Evolutionary conservation across 306 rosid species (phyloP).

Genomic region (Betula pendula): DNA sequence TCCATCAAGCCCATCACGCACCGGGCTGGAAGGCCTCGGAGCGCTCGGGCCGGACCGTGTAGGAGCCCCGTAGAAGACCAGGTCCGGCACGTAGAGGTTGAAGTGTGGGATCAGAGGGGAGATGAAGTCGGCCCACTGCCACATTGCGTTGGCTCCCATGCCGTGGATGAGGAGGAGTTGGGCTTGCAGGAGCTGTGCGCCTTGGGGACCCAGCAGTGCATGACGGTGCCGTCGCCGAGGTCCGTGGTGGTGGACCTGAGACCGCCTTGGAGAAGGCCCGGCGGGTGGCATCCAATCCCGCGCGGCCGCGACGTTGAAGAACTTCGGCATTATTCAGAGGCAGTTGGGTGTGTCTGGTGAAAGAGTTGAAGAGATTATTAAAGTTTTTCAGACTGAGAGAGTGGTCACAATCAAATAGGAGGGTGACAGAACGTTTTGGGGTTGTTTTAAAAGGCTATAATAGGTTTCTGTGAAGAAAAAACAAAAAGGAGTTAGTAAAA

Average conservation of each 20-base stretch:
- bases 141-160: constrained; percentile 91
- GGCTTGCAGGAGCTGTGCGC: constrained; percentile 48
- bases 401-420: too few species aligned
- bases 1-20: constrained; percentile 60
- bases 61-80: constrained; percentile 80
- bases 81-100: constrained; percentile 90
- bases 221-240: constrained; percentile 71
- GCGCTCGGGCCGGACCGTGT: constrained; percentile 59
- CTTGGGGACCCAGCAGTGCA: constrained; percentile 87
- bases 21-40: constrained; percentile 72
- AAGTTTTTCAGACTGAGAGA: too few species aligned
- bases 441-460: too few species aligned
- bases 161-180: constrained; percentile 74
- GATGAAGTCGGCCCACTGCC: constrained; percentile 82
- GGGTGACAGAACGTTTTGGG: too few species aligned
- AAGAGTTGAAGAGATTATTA: too few species aligned
- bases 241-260: constrained; percentile 74
- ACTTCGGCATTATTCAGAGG: constrained; percentile 37
- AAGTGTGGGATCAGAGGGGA: constrained; percentile 55
- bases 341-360: too few species aligned
- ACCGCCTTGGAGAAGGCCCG: constrained; percentile 55
- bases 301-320: constrained; percentile 51
- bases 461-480: too few species aligned
- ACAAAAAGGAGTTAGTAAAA: too few species aligned
- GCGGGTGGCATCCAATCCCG: constrained; percentile 53